Percentiles rank a stretch among this genome's conserved stretches.
Conservation (phyloP, 495 filamentous ascomycete species). For the Xylaria scruposa region DNA sequence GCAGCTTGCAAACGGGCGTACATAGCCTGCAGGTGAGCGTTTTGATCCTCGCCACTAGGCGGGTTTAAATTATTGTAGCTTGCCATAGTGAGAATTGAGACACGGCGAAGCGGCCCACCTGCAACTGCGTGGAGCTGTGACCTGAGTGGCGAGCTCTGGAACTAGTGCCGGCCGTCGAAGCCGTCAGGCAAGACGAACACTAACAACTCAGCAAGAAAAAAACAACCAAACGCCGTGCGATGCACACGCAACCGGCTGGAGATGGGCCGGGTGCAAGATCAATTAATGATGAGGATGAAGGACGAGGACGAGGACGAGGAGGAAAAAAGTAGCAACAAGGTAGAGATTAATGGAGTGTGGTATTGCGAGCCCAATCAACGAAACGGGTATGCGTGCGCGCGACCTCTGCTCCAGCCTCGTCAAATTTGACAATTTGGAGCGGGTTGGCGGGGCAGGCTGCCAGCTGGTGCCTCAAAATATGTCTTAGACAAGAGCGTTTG, state of each 20-base stretch:
- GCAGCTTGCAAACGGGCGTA: slow-evolving; percentile 40
- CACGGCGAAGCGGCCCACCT: slow-evolving; percentile 25
- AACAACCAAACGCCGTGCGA: not conserved
- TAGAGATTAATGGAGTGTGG: not conserved
- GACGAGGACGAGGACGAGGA: slow-evolving; percentile 38
- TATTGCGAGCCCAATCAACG: slow-evolving; percentile 13
- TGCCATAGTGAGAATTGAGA: slow-evolving; percentile 46
- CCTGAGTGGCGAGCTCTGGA: slow-evolving; percentile 12
- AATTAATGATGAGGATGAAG: slow-evolving; percentile 37
- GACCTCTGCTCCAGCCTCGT: slow-evolving; percentile 22
- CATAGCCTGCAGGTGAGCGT: slow-evolving; percentile 39
- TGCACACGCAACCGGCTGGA: slow-evolving; percentile 4
- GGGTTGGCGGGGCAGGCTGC: slow-evolving; percentile 2
- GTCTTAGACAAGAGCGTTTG: slow-evolving; percentile 1
- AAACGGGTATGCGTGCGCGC: slow-evolving; percentile 13
- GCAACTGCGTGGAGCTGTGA: slow-evolving; percentile 15
- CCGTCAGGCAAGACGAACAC: slow-evolving; percentile 12
- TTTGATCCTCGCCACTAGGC: slow-evolving; percentile 43
- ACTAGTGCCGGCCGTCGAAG: slow-evolving; percentile 24
- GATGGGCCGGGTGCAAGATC: not conserved
- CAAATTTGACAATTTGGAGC: slow-evolving; percentile 13
- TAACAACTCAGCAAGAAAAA: not conserved
- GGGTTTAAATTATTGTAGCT: slow-evolving; percentile 44
- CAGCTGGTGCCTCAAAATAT: slow-evolving; percentile 8
- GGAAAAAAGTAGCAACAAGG: not conserved